These are phyloP conservation scores for Micractinium conductrix DNA, from an alignment of 139 green algal species.

Conservation along the genomic window DNA sequence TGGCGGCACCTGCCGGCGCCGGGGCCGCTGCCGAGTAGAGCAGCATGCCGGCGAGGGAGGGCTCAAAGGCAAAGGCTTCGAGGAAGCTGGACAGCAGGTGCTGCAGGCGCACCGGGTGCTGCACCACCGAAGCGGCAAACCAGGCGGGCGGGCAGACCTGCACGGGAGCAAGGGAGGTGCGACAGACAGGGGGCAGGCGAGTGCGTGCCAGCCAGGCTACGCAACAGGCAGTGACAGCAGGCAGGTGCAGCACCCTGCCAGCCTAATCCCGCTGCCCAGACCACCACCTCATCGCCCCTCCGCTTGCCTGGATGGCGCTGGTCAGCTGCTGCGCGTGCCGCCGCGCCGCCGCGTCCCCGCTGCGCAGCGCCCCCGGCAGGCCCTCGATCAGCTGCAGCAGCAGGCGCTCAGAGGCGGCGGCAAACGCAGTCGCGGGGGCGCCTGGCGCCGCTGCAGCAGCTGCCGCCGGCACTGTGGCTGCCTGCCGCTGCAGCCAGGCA, in stretches of 20 bases:
- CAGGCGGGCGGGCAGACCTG: constrained; percentile 40
- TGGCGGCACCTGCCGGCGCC: neutral
- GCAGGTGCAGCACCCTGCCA: too few species aligned
- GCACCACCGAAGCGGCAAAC: constrained; percentile 46
- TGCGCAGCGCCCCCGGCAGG: constrained; percentile 48
- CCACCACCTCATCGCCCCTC: neutral
- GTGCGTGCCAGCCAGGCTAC: neutral
- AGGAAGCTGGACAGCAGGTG: constrained; percentile 41
- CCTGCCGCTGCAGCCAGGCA: constrained; percentile 39
- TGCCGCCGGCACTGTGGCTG: constrained; percentile 30
- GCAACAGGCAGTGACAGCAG: too few species aligned
- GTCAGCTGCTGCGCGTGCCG: constrained; percentile 57
- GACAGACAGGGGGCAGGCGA: neutral
- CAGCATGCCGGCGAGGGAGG: constrained; percentile 47
- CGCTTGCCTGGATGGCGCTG: constrained; percentile 50
- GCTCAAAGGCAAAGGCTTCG: constrained; percentile 64
- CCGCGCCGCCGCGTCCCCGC: constrained; percentile 44
- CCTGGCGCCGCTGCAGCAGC: constrained; percentile 57
- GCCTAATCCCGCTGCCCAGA: neutral
- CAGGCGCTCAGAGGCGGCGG: constrained; percentile 21
- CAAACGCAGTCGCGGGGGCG: neutral
- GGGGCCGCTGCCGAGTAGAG: neutral
- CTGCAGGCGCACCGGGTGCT: constrained; percentile 42
- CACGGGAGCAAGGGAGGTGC: neutral
- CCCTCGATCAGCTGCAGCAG: constrained; percentile 41